Percentiles rank a stretch among this genome's conserved stretches.
Evolutionary conservation across 140 eudicot genomes (phyloP).

Genomic region (Cichorium intybus): DNA sequence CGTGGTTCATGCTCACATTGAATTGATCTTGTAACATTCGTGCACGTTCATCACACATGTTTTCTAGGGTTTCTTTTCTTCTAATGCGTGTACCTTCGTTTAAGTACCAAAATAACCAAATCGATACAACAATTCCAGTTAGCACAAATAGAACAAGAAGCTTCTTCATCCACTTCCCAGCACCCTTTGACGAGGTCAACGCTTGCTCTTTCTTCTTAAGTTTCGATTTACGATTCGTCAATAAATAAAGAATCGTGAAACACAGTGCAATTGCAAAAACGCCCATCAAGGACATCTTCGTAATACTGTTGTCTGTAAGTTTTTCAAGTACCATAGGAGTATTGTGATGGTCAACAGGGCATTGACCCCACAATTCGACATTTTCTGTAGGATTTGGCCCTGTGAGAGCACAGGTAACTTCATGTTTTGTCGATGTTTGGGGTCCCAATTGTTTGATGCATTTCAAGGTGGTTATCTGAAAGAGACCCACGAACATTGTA

Average conservation of each 20-base stretch:
- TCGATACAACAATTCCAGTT: conserved; percentile 42
- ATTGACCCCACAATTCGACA: conserved; percentile 40
- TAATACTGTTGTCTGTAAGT: conserved; percentile 28
- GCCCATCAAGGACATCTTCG: conserved; percentile 43
- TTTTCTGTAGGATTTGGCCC: conserved; percentile 20
- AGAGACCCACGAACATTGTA: conserved; percentile 13
- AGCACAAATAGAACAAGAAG: conserved; percentile 43
- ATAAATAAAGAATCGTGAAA: conserved; percentile 28
- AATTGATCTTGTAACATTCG: conserved; percentile 97
- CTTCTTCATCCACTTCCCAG: conserved; percentile 71
- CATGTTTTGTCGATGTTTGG: conserved; percentile 22
- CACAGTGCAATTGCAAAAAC: conserved; percentile 46
- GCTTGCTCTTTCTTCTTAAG: conserved; percentile 47
- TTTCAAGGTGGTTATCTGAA: conserved; percentile 46
- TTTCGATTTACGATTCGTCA: conserved; percentile 32
- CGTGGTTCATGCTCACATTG: conserved; percentile 96
- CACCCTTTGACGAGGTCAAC: conserved; percentile 41
- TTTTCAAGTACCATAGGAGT: conserved; percentile 14
- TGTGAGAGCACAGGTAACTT: conserved; percentile 36
- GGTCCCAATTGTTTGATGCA: conserved; percentile 38
- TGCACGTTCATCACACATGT: conserved; percentile 97
- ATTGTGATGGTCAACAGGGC: conserved; percentile 34
- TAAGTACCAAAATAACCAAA: conserved; percentile 57
- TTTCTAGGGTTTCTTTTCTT: conserved; percentile 69
- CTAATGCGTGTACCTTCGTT: conserved; percentile 37